phyloP scores from a whole-genome alignment of 2,329 filamentous ascomycete genomes.

The Akanthomyces uredinophilus region DNA sequence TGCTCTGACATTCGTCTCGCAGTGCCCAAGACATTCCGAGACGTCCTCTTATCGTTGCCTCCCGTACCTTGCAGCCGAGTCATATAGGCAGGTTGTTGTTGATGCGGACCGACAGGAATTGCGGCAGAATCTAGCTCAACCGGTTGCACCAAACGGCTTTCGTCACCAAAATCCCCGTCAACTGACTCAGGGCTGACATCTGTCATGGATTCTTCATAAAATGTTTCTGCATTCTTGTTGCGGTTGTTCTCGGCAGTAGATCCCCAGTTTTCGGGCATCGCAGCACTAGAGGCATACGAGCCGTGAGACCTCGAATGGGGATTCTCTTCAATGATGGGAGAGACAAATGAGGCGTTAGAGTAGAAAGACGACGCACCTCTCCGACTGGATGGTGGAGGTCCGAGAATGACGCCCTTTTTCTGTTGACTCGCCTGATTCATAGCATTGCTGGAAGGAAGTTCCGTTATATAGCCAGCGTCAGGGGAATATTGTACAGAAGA shows the following conservation, averaged over 20 bases:
- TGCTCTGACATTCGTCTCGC: conserved; percentile 1
- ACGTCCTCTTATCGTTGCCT: conserved; percentile 18
- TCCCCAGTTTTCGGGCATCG: conserved; percentile 65
- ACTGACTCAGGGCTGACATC: conserved; percentile 39
- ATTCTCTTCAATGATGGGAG: conserved; percentile 70
- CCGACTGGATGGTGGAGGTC: conserved; percentile 56
- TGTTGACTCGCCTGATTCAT: conserved; percentile 24
- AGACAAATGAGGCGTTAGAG: conserved; percentile 62
- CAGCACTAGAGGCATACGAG: conserved; percentile 67
- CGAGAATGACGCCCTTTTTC: conserved; percentile 49
- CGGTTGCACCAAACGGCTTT: conserved; percentile 41
- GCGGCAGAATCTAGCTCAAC: conserved; percentile 19
- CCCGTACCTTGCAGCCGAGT: background rate
- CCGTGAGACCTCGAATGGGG: conserved; percentile 51
- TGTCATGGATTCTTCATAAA: conserved; percentile 45
- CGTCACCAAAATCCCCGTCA: conserved; percentile 47
- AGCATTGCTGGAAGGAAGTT: conserved; percentile 45
- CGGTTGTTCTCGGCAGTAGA: conserved; percentile 38
- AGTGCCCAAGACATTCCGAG: conserved; percentile 1
- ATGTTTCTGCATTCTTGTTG: conserved; percentile 42
- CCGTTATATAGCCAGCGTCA: conserved; percentile 47
- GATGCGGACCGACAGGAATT: background rate
- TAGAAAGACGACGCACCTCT: conserved; percentile 60
- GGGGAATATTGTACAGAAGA: conserved; percentile 36
- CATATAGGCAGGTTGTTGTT: background rate